Conservation (phyloP, 441 rosid genomes). For the Bruguiera hainesii region DNA sequence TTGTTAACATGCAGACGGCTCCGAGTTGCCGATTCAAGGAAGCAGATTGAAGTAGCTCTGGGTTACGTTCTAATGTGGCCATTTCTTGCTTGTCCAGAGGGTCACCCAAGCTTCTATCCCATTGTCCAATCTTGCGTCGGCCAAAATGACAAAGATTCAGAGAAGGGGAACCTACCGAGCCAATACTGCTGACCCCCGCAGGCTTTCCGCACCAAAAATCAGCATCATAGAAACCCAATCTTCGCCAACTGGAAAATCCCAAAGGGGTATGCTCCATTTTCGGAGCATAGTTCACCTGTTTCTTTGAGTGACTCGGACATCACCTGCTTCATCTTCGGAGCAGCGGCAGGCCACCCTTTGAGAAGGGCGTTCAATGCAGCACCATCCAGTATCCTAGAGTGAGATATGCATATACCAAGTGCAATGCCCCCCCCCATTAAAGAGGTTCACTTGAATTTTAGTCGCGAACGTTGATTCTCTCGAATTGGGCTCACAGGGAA, state of each 20-base stretch:
- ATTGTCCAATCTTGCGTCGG: constrained; percentile 21
- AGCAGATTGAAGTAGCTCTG: constrained; percentile 25
- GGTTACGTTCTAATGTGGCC: constrained; percentile 14
- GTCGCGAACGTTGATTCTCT: constrained; percentile 6
- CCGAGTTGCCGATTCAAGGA: neutral
- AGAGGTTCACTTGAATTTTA: constrained; percentile 41
- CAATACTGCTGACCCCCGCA: constrained; percentile 33
- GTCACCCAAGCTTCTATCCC: constrained; percentile 32
- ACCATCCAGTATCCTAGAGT: constrained; percentile 46
- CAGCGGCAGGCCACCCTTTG: constrained; percentile 33
- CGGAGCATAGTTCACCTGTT: constrained; percentile 8
- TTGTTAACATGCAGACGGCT: neutral
- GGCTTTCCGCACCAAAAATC: constrained; percentile 45
- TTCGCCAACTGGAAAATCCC: constrained; percentile 40
- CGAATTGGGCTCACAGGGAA: constrained; percentile 17
- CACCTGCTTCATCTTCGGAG: no score
- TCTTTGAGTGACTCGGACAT: constrained; percentile 23
- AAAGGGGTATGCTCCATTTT: constrained; percentile 25
- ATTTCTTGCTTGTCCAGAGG: constrained; percentile 21
- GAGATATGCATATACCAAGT: constrained; percentile 45
- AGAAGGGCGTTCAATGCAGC: constrained; percentile 42
- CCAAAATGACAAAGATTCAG: constrained; percentile 34
- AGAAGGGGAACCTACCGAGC: constrained; percentile 14
- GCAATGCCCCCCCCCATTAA: constrained; percentile 52
- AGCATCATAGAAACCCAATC: constrained; percentile 24